phyloP scores from a whole-genome alignment of 805 yeast genomes.

The Barnettozyma siamensis region DNA sequence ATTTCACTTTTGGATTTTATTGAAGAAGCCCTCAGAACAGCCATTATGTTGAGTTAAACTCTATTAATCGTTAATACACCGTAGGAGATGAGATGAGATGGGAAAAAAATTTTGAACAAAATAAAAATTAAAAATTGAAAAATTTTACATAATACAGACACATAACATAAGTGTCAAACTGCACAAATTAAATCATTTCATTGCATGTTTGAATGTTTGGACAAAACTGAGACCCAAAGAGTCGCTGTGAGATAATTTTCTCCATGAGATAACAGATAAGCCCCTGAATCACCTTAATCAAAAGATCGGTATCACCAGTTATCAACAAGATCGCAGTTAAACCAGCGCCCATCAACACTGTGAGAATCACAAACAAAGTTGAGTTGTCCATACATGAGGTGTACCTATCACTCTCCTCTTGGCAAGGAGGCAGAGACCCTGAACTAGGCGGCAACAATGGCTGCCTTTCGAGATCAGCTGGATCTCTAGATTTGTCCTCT shows the following conservation, averaged over 20 bases:
- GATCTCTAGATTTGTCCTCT: not conserved
- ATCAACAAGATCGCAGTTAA: constrained; percentile 8
- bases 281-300: constrained; percentile 15
- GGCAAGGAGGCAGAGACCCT: not conserved
- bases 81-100: constrained; percentile 5
- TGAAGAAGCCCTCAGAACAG: not conserved
- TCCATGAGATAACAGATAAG: constrained; percentile 20
- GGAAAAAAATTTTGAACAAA: constrained; percentile 3
- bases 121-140: too few species aligned
- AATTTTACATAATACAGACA: not conserved
- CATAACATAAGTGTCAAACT: not conserved
- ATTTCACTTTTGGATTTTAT: not conserved
- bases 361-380: constrained; percentile 2
- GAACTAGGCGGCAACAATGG: constrained; percentile 6
- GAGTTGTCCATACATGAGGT: constrained; percentile 5
- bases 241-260: not conserved
- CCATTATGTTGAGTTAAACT: not conserved
- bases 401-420: constrained; percentile 1
- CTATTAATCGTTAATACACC: too few species aligned
- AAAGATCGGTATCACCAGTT: constrained; percentile 17
- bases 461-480: constrained; percentile 14
- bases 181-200: too few species aligned
- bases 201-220: constrained; percentile 6
- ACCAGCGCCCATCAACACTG: not conserved
- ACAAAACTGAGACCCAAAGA: constrained; percentile 20